Evolutionary conservation across 257 asterid species (phyloP), one percentile per base, ranked within the genome.

Genomic region (Apocynum venetum): DNA sequence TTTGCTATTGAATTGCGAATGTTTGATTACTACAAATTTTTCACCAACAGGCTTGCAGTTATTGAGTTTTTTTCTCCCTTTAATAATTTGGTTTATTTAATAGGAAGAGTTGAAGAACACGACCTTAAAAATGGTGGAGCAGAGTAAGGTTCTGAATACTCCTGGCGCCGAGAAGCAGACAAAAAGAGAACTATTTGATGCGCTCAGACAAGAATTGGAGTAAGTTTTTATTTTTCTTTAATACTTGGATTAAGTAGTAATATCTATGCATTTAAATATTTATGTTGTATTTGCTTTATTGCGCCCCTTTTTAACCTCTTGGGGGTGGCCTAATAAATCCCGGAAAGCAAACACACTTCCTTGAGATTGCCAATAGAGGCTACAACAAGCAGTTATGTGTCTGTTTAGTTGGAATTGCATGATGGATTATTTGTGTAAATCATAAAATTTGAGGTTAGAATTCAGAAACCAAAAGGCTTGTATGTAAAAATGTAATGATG

Each of bases 151-250:
- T 79, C 89, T 95, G 57, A 93, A 90, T 71, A 93, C 98, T 48
- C 94, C 98, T 75, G 97, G 96, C 51, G 97, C 98, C 8, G 99
- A 93, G 78, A 95, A 93, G 83, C 98, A 95, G 86, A 91, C 99
- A 5, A 95, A 95, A 89, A 82, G 99, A 80, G 99, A 95, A 82
- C 93, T 95, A 83, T 93, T 91, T 80, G 96, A 93, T 84, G 91
- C 97, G 7, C 96, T 95, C 75, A 89, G 96, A 20, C 98, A 91
- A 82, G 95, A 92, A 86, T 96, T 95, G 44, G 98, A 95, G 98
- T 95, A 84, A 84, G 89, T 85, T 76, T 67, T 66, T 76, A 55
- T 4, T 60, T 49, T 77, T 70, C 36, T 74, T 14, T 41, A 6
- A 51, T 69, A 36, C 74, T 19, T 63, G 38, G 7, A 13, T 72